Conservation (phyloP, 2,329 filamentous ascomycete species). For the Botryotinia globosa region DNA sequence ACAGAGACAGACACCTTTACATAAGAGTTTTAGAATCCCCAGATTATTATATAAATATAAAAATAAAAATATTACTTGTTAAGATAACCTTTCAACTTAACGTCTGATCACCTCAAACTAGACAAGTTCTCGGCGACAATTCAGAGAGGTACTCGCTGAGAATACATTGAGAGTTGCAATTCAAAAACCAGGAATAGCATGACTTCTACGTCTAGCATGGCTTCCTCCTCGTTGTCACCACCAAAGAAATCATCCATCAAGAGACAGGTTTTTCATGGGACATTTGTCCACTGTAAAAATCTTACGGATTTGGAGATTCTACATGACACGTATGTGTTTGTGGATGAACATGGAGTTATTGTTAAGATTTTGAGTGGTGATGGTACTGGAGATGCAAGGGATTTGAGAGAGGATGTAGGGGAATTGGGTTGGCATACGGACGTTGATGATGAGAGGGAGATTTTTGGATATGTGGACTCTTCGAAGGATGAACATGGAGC, state of each 20-base stretch:
- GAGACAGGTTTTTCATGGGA: slow-evolving; percentile 53
- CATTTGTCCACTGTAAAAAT: slow-evolving; percentile 57
- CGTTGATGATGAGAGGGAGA: slow-evolving; percentile 1
- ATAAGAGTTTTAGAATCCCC: not conserved
- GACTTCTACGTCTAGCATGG: not conserved
- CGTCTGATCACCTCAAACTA: not conserved
- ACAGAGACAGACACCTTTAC: no score
- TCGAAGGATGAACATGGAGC: slow-evolving; percentile 28
- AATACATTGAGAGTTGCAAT: not conserved
- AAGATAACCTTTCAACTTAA: not conserved
- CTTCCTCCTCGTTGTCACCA: not conserved
- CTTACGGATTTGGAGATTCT: slow-evolving; percentile 49
- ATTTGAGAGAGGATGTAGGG: slow-evolving; percentile 32
- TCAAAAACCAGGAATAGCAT: not conserved
- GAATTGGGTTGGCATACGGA: slow-evolving; percentile 38
- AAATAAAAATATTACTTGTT: no score
- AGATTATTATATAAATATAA: no score
- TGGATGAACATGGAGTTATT: slow-evolving; percentile 52
- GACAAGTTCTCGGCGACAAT: not conserved
- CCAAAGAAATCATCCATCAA: not conserved
- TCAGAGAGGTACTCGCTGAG: not conserved
- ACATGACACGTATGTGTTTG: slow-evolving; percentile 47
- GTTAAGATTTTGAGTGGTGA: slow-evolving; percentile 34
- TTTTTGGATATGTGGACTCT: slow-evolving; percentile 14
- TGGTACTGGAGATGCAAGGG: slow-evolving; percentile 37